phyloP scores from a whole-genome alignment of 805 yeast genomes.

The Metahyphopichia silvanorum region DNA sequence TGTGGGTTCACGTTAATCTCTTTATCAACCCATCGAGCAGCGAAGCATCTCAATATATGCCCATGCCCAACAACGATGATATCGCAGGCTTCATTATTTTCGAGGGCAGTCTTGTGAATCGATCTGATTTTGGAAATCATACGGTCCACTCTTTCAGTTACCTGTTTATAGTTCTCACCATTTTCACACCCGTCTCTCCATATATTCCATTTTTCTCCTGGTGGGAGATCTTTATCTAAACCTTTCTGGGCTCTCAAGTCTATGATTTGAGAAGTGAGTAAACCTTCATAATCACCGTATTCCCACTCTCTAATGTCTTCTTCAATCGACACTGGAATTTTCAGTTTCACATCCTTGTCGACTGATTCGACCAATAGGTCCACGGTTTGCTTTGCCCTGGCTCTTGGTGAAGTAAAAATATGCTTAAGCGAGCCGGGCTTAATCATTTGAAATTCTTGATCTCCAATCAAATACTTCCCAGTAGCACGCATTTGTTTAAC shows the following conservation, averaged over 20 bases:
- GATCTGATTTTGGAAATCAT: constrained; percentile 62
- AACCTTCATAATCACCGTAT: constrained; percentile 94
- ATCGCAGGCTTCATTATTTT: constrained; percentile 56
- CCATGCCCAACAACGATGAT: constrained; percentile 89
- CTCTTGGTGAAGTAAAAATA: constrained; percentile 78
- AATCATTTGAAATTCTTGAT: constrained; percentile 49
- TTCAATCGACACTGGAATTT: constrained; percentile 45
- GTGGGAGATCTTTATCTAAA: constrained; percentile 27
- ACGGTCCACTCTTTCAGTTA: constrained; percentile 68
- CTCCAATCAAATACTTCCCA: constrained; percentile 66
- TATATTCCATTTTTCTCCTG: constrained; percentile 60
- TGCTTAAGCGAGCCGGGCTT: constrained; percentile 60
- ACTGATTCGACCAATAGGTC: constrained; percentile 56
- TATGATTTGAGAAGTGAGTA: constrained; percentile 62
- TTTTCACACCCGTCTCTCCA: constrained; percentile 93
- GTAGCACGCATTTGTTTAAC: constrained; percentile 71
- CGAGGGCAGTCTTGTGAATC: constrained; percentile 55
- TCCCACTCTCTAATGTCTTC: constrained; percentile 91
- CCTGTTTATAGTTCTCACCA: constrained; percentile 71
- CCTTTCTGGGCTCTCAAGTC: constrained; percentile 60
- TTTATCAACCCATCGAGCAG: constrained; percentile 78
- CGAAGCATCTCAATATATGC: constrained; percentile 85
- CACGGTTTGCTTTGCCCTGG: constrained; percentile 73
- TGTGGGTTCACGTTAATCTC: constrained; percentile 67
- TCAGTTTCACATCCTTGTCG: constrained; percentile 37